Conservation (phyloP, 768 basidiomycete genomes). For the Hericium erinaceus region DNA sequence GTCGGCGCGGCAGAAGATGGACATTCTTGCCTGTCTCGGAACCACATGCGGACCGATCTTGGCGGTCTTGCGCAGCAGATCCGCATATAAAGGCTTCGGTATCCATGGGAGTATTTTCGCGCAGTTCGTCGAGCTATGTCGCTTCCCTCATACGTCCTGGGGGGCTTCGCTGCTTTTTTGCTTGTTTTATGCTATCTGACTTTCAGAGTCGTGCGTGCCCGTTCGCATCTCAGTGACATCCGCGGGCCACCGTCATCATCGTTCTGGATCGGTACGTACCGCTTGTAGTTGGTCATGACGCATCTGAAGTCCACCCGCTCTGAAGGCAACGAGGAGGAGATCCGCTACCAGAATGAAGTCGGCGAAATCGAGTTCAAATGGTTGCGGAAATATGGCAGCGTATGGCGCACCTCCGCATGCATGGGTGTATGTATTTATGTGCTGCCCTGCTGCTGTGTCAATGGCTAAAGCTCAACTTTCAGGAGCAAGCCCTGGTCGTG, state of each 20-base stretch:
- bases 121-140: no score
- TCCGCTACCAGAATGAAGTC: background rate
- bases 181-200: no score
- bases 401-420: constrained; percentile 10
- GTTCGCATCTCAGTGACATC: background rate
- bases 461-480: background rate
- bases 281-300: background rate
- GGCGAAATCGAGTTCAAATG: constrained; percentile 5
- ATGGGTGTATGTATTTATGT: constrained; percentile 7
- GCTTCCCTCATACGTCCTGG: no score
- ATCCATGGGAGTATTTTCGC: no score
- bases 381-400: constrained; percentile 4
- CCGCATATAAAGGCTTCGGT: no score
- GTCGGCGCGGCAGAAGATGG: no score
- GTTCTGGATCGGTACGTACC: background rate
- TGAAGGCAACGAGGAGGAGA: background rate
- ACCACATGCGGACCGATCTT: no score
- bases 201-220: no score
- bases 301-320: background rate
- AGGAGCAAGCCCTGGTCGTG: background rate
- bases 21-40: no score
- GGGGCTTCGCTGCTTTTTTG: no score
- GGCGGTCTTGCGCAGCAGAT: no score
- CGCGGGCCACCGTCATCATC: background rate
- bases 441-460: background rate